Conservation (phyloP, 306 rosid species). For the Biancaea sappan region DNA sequence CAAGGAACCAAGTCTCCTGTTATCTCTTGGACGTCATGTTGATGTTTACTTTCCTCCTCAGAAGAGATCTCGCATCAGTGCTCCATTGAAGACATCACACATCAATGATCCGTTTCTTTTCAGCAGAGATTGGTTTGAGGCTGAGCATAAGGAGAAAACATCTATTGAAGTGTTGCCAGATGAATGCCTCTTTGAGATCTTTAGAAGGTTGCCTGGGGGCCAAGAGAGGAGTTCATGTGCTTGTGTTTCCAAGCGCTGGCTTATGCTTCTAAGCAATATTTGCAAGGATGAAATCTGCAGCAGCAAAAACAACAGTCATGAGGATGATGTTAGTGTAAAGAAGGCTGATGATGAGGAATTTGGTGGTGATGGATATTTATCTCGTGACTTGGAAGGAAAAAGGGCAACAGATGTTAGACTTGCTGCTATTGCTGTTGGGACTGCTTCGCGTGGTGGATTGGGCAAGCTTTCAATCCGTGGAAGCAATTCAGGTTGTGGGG, state of each 20-base stretch:
- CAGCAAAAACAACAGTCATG: constrained; percentile 22
- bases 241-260: constrained; percentile 91
- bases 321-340: constrained; percentile 32
- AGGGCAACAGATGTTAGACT: constrained; percentile 91
- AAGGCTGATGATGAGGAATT: constrained; percentile 52
- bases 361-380: constrained; percentile 73
- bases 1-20: constrained; percentile 70
- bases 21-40: constrained; percentile 72
- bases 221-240: constrained; percentile 78
- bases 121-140: constrained; percentile 48
- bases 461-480: constrained; percentile 81
- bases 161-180: constrained; percentile 83
- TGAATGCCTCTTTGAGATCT: constrained; percentile 93
- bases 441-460: constrained; percentile 88
- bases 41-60: constrained; percentile 64
- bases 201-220: constrained; percentile 81
- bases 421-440: constrained; percentile 86
- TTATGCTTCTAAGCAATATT: constrained; percentile 75
- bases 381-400: constrained; percentile 87
- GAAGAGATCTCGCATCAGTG: constrained; percentile 73
- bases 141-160: constrained; percentile 55
- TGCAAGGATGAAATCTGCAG: constrained; percentile 55
- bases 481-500: constrained; percentile 48
- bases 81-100: constrained; percentile 78
- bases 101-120: constrained; percentile 55